Evolutionary conservation across 495 filamentous ascomycete species (phyloP).

Genomic region (Penicillium crystallinum): DNA sequence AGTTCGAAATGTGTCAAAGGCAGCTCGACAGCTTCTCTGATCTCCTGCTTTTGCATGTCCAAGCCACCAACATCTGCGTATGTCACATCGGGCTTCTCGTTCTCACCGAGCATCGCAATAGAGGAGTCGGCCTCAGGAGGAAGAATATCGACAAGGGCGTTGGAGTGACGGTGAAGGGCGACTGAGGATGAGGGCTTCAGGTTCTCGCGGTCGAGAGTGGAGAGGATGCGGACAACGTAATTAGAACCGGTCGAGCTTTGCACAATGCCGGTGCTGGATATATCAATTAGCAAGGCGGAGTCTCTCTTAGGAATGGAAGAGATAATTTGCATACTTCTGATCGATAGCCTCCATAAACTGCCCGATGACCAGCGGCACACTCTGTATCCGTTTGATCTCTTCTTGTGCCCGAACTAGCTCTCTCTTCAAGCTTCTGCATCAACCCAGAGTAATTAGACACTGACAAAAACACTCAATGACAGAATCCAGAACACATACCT

Average conservation of each 20-base stretch:
- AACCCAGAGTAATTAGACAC: constrained; percentile 6
- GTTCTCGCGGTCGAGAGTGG: constrained; percentile 95
- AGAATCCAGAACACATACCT: constrained; percentile 46
- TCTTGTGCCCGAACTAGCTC: constrained; percentile 97
- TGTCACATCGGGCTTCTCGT: constrained; percentile 97
- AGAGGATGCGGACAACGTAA: constrained; percentile 97
- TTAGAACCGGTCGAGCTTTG: constrained; percentile 97
- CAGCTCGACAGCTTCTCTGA: constrained; percentile 93
- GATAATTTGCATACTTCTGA: constrained; percentile 68
- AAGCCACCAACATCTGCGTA: constrained; percentile 97
- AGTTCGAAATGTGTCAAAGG: constrained; percentile 96
- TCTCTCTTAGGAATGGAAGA: background rate
- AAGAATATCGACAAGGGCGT: constrained; percentile 95
- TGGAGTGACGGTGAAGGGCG: constrained; percentile 90
- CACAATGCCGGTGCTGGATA: constrained; percentile 84
- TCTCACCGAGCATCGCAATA: constrained; percentile 93
- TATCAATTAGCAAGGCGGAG: constrained; percentile 21
- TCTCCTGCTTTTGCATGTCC: constrained; percentile 99
- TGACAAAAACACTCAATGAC: background rate
- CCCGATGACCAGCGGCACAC: constrained; percentile 93
- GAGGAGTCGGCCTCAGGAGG: constrained; percentile 97
- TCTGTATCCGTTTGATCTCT: constrained; percentile 99
- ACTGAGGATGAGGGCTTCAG: constrained; percentile 97
- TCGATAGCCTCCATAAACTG: constrained; percentile 99
- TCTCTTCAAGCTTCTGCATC: constrained; percentile 80